Conservation (phyloP, 352 stramenopile species). For the Globisporangium acanthophoron region DNA sequence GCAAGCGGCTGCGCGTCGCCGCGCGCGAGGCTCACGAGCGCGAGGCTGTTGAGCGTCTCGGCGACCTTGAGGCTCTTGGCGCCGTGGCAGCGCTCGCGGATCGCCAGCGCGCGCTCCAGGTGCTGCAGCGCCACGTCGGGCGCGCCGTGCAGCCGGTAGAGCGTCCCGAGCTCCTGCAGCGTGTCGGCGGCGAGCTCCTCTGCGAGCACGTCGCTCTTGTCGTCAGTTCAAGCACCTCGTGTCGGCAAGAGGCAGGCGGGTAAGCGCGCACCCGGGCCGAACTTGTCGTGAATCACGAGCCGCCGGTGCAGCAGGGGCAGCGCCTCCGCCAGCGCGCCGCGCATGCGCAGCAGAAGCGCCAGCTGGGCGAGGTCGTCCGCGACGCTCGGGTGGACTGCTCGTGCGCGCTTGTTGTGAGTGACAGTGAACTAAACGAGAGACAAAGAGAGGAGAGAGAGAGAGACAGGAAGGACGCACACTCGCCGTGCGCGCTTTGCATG, state of each 20-base stretch:
- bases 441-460: neutral
- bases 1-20: conserved; percentile 18
- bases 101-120: conserved; percentile 41
- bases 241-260: neutral
- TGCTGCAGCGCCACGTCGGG: conserved; percentile 53
- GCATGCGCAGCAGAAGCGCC: conserved; percentile 65
- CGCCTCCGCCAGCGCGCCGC: conserved; percentile 55
- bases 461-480: conserved; percentile 28
- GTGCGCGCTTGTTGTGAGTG: neutral
- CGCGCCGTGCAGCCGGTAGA: conserved; percentile 55
- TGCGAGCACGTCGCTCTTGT: conserved; percentile 6
- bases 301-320: conserved; percentile 64
- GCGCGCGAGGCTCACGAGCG: conserved; percentile 43
- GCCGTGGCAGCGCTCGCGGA: conserved; percentile 43
- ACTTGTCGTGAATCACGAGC: conserved; percentile 83
- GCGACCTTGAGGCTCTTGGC: conserved; percentile 59
- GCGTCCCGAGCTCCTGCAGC: conserved; percentile 58
- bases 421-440: neutral
- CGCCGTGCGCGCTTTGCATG: conserved; percentile 39
- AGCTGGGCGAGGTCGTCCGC: conserved; percentile 68
- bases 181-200: conserved; percentile 56
- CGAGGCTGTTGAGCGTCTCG: conserved; percentile 77
- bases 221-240: no score
- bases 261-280: conserved; percentile 35
- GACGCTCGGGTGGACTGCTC: conserved; percentile 39